Conservation (phyloP, 139 green algal species). For the Coccomyxa sp. region DNA sequence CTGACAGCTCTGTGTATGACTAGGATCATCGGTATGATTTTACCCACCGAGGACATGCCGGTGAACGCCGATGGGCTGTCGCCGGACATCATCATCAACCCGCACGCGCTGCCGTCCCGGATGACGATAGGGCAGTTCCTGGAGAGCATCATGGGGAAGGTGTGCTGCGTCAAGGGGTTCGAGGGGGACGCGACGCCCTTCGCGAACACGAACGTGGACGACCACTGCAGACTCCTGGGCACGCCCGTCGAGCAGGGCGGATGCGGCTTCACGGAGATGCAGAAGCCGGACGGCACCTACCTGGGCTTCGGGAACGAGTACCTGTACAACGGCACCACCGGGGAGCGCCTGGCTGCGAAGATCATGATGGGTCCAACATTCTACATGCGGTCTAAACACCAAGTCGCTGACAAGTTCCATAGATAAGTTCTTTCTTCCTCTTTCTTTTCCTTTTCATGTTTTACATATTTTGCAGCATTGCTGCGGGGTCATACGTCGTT, state of each 20-base stretch:
- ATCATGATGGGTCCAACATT: constrained; percentile 59
- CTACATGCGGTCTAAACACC: constrained; percentile 67
- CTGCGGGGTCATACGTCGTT: not conserved
- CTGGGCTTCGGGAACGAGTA: not conserved
- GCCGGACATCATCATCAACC: constrained; percentile 36
- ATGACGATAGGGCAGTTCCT: constrained; percentile 28
- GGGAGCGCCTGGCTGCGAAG: constrained; percentile 1
- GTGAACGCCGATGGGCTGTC: not conserved
- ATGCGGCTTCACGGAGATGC: not conserved
- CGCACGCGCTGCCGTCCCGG: constrained; percentile 25
- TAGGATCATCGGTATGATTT: constrained; percentile 9
- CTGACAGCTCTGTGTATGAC: not conserved
- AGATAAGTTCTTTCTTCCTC: not conserved
- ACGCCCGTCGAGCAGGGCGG: not conserved
- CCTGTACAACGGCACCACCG: constrained; percentile 9
- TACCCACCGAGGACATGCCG: constrained; percentile 18
- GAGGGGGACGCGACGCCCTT: constrained; percentile 4
- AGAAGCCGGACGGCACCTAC: not conserved
- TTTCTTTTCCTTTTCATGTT: not conserved
- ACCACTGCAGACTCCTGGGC: constrained; percentile 11
- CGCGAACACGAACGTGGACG: not conserved
- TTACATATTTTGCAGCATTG: no score
- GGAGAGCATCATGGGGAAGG: constrained; percentile 18
- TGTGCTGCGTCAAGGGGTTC: not conserved
- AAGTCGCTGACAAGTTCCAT: constrained; percentile 67